Evolutionary conservation across 2,329 filamentous ascomycete genomes (phyloP), one percentile per base, ranked within the genome.

Genomic region (Trichophyton mentagrophytes): DNA sequence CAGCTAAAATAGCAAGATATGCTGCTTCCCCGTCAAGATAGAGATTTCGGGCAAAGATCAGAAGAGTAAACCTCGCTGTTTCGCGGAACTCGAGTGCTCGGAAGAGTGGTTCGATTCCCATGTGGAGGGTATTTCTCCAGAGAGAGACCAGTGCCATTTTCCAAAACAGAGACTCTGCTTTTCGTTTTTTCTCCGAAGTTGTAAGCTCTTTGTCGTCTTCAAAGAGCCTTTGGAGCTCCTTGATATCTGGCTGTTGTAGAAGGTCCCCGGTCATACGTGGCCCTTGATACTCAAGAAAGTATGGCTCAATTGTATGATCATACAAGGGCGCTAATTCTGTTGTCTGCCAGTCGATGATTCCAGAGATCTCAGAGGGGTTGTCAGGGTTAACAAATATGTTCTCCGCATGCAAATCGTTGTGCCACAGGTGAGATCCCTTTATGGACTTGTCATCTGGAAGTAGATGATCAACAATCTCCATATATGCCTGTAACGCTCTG

Each of bases 361-460:
- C 65, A 8, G 63, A 8, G 17, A 69, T 66, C 20, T 55, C 56
- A 22, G 51, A 56, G 20, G 62, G 62, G 11, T 63, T 58, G 30
- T 17, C 57, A 20, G 57, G 60, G 38, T 73, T 55, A 27, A 76
- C 69, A 61, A 77, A 77, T 36, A 77, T 66, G 63, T 77, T 78
- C 6, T 68, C 66, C 15, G 71, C 60, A 64, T 73, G 72, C 20
- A 77, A 66, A 65, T 77, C 73, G 55, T 66, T 67, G 65, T 77
- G 74, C 73, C 70, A 76, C 38, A 78, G 61, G 42, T 69, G 68
- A n/a, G 73, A 65, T 55, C 61, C 60, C 47, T 61, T 55, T 13
- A 71, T 46, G 3, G 51, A 53, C 40, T 66, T 49, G n/a, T 70
- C 62, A 49, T 64, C 61, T 3, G 68, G 67, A 7, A 74, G 66